These are phyloP conservation scores for Colletotrichum sp. DNA, from an alignment of 2,329 filamentous ascomycete species.

Conservation along the genomic window DNA sequence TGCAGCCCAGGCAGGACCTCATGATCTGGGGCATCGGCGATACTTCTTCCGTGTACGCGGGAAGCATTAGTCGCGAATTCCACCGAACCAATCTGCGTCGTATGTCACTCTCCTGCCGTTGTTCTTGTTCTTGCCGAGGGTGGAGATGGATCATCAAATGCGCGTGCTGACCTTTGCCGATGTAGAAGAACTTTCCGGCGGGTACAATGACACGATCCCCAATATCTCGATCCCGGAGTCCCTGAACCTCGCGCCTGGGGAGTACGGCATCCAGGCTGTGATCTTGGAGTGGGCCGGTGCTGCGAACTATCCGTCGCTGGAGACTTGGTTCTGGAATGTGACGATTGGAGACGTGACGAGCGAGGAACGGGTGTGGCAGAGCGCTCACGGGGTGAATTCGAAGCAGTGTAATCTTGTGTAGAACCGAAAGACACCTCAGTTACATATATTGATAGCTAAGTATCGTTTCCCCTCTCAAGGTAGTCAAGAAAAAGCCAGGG, in stretches of 20 bases:
- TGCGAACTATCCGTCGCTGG: neutral
- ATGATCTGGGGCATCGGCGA: neutral
- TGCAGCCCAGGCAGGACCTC: neutral
- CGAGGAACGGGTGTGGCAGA: neutral
- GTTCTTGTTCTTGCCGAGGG: neutral
- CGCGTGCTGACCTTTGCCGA: neutral
- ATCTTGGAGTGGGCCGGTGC: neutral
- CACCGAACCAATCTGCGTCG: neutral
- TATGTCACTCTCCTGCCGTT: neutral
- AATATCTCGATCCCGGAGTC: neutral
- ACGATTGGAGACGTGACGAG: neutral
- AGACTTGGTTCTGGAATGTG: constrained; percentile 2
- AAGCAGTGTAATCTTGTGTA: neutral
- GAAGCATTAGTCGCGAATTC: neutral
- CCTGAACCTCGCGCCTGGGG: neutral
- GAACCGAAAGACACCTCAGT: neutral
- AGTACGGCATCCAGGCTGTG: neutral
- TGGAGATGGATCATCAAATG: neutral
- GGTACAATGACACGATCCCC: neutral
- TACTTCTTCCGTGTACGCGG: neutral
- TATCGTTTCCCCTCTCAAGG: neutral
- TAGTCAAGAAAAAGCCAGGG: neutral
- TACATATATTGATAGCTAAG: neutral
- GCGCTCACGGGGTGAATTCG: neutral
- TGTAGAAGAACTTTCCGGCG: neutral